Evolutionary conservation across 1,284 basidiomycete genomes (phyloP), one percentile per base, ranked within the genome.

Genomic region (Lentinula novae-zelandiae): DNA sequence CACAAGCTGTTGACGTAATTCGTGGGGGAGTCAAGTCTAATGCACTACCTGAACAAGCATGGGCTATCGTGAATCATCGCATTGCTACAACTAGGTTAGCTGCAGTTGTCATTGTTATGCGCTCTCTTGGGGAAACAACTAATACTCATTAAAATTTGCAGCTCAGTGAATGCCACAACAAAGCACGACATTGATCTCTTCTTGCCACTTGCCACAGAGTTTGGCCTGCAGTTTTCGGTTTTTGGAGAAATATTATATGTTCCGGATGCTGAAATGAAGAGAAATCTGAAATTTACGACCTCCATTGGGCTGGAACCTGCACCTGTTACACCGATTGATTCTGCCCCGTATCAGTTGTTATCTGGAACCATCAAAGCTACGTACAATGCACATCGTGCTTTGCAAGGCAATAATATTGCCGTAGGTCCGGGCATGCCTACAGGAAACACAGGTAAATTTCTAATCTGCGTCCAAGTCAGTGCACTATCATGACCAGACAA

Each of bases 21-120:
- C 63, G 71, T 17, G 85, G 84, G 2, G 85, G 85, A 8, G 79
- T 84, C 33, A 86, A 86, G 72, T 76, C 78, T 56, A 87, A 87
- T 64, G 84, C 84, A 1, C 74, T 87, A 1, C 85, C 85, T 0
- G 85, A 87, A 70, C 73, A 73, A 60, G 80, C 80, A 1, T 78
- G 72, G 64, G 82, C 82, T 6, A 67, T 83, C 15, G 75, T 87
- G 60, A 86, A 89, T 66, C 85, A 86, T 66, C 82, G 85, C 10
- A 83, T 88, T 62, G 77, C 73, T 36, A 73, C 75, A 15, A 68
- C 73, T 20, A 77, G 75, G 75, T 75, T 6, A 13, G 69, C 53
- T 33, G 17, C 5, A 52, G 7, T 40, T 13, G 4, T 7, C 22
- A 22, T 22, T 22, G 22, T 22, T 31, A 34, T n/a, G 13, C 46